Conservation (phyloP, 192 early-diverging fungal genomes). For the Helicostylum pulchrum region DNA sequence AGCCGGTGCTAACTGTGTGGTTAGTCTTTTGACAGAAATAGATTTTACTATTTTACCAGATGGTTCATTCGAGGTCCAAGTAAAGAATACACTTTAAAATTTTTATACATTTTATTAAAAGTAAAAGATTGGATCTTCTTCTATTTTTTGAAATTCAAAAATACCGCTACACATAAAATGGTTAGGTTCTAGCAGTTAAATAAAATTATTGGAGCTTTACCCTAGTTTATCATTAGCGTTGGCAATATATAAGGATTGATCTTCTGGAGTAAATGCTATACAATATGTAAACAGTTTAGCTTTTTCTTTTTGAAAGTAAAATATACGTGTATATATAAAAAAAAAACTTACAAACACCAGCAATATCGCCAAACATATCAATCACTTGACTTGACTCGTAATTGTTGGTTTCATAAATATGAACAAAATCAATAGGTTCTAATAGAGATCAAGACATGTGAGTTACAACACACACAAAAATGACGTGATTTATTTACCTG, state of each 20-base stretch:
- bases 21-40: conserved; percentile 40
- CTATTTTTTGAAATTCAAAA: conserved; percentile 26
- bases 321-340: neutral
- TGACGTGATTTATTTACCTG: conserved; percentile 34
- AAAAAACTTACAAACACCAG: conserved; percentile 43
- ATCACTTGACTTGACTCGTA: conserved; percentile 51
- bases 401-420: conserved; percentile 47
- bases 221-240: conserved; percentile 43
- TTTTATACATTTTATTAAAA: neutral
- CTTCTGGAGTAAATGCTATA: conserved; percentile 48
- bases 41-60: conserved; percentile 33
- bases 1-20: conserved; percentile 41
- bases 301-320: no score
- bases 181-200: neutral
- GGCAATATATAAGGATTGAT: conserved; percentile 53
- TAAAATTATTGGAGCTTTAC: conserved; percentile 18
- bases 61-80: conserved; percentile 38
- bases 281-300: neutral
- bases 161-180: conserved; percentile 15
- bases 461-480: neutral
- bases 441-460: neutral
- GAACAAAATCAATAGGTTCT: conserved; percentile 68
- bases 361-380: conserved; percentile 72
- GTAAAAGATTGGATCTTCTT: conserved; percentile 1
- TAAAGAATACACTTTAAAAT: conserved; percentile 8